Percentiles rank a stretch among this genome's conserved stretches.
Evolutionary conservation across 768 basidiomycete genomes (phyloP).

Genomic region (Kondoa subrosea): DNA sequence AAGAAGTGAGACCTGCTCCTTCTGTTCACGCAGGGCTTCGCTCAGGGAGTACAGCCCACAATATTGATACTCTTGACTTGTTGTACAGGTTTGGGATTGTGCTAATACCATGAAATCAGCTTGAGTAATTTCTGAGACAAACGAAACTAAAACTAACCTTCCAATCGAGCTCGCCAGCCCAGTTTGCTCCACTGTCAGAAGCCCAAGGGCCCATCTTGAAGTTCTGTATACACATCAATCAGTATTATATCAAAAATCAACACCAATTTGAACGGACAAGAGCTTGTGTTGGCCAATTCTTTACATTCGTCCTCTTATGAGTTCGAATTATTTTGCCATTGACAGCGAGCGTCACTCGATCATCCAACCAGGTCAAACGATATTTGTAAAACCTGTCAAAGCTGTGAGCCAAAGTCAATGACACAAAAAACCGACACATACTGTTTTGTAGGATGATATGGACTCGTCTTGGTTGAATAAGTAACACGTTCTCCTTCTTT

Average conservation of each 20-base stretch:
- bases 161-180: background rate
- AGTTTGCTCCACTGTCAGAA: background rate
- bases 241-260: background rate
- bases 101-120: too few species aligned
- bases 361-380: background rate
- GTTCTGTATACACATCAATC: background rate
- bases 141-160: background rate
- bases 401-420: background rate
- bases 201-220: background rate
- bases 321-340: background rate
- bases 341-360: background rate
- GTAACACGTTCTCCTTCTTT: background rate
- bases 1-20: too few species aligned
- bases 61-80: too few species aligned
- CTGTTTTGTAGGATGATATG: background rate
- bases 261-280: background rate
- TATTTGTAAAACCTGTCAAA: background rate
- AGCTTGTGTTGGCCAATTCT: background rate
- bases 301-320: background rate
- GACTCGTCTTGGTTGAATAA: background rate
- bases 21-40: too few species aligned
- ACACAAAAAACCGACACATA: background rate
- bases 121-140: too few species aligned
- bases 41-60: too few species aligned
- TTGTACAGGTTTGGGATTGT: too few species aligned